Percentiles rank a stretch among this genome's conserved stretches.
These are phyloP conservation scores for Candida labiduridarum DNA, from an alignment of 1,139 yeast genomes.

Conservation along the genomic window DNA sequence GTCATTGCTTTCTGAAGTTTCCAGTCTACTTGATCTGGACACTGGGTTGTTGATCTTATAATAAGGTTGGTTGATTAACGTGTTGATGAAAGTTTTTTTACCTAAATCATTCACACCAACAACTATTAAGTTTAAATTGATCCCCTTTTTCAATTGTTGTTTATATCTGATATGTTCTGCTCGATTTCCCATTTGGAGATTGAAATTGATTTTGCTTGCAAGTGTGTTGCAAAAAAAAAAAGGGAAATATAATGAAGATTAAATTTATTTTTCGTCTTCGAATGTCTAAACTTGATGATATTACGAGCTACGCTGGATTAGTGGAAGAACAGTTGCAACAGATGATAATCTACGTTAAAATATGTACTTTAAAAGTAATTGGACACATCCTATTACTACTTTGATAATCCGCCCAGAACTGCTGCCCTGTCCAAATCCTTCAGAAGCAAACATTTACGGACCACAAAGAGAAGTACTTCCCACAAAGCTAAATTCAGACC, in stretches of 20 bases:
- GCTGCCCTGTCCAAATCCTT: no score
- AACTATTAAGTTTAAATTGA: conserved; percentile 29
- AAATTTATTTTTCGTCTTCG: no score
- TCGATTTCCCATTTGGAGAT: not conserved
- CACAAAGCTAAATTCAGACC: not conserved
- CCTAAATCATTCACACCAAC: conserved; percentile 41
- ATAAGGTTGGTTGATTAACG: conserved; percentile 27
- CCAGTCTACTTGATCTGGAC: not conserved
- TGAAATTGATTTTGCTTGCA: not conserved
- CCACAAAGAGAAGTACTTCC: no score
- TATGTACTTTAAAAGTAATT: no score
- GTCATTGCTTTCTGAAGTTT: not conserved
- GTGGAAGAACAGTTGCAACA: no score
- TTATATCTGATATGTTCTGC: conserved; percentile 14
- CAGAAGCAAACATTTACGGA: no score
- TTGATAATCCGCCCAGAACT: no score
- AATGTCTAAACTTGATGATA: no score
- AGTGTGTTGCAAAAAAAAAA: conserved; percentile 2
- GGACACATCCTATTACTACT: no score
- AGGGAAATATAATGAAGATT: not conserved
- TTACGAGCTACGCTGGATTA: no score
- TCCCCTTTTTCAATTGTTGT: conserved; percentile 21
- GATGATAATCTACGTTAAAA: no score
- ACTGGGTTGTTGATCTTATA: conserved; percentile 11
- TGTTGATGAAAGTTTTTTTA: conserved; percentile 33